These are phyloP conservation scores for Citrullus colocynthis DNA, from an alignment of 306 rosid species.

Conservation along the genomic window DNA sequence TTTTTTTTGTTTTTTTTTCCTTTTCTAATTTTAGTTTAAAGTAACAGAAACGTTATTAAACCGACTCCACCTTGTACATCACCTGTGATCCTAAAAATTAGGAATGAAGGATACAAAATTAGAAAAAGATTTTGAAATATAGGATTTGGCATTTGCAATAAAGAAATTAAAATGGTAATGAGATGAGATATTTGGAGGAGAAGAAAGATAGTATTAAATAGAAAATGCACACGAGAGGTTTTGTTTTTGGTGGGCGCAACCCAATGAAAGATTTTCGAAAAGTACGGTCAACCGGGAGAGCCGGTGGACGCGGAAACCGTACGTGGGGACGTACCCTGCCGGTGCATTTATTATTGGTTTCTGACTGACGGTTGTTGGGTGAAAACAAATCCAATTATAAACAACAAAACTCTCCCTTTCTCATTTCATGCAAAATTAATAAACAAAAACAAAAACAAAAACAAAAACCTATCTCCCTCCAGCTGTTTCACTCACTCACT, in stretches of 20 bases:
- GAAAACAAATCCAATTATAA: not conserved
- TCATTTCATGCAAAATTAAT: not conserved
- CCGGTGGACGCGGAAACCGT: constrained; percentile 14
- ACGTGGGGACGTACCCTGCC: not conserved
- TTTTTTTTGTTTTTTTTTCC: too few species aligned
- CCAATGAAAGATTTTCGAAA: not conserved
- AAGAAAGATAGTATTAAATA: too few species aligned
- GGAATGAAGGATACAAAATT: too few species aligned
- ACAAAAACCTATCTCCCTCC: not conserved
- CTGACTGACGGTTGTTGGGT: not conserved
- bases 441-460: too few species aligned
- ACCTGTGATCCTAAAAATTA: too few species aligned
- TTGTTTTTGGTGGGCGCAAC: not conserved
- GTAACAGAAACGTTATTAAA: too few species aligned
- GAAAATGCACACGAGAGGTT: not conserved
- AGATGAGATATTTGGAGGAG: too few species aligned
- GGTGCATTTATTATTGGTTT: not conserved
- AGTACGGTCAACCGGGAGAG: not conserved
- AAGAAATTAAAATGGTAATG: too few species aligned
- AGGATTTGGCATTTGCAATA: too few species aligned
- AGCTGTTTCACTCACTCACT: constrained; percentile 5
- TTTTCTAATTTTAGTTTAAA: too few species aligned
- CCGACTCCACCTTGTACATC: too few species aligned
- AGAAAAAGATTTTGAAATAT: too few species aligned
- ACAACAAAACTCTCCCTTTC: not conserved